Evolutionary conservation across 1,139 yeast genomes (phyloP).

Genomic region (Barnettozyma hawaiiensis): DNA sequence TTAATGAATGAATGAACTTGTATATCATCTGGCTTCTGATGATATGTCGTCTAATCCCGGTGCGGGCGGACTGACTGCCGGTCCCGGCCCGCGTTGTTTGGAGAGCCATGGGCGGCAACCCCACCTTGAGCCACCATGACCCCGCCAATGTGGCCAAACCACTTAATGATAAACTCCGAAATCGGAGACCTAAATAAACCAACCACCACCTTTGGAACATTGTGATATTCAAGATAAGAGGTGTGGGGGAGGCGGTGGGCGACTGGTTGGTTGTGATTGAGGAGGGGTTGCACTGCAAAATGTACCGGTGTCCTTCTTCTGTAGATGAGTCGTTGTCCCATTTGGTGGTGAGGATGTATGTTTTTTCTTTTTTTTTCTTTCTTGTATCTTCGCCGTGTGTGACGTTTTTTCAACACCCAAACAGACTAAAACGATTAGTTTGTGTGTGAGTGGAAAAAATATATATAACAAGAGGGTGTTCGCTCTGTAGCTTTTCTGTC

Average conservation of each 20-base stretch:
- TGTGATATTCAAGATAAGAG: background rate
- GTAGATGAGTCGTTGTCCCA: background rate
- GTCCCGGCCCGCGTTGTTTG: no score
- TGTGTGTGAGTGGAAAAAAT: no score
- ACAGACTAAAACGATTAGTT: no score
- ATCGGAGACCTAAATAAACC: conserved; percentile 2
- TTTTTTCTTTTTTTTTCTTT: no score
- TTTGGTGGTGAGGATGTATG: no score
- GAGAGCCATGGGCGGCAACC: background rate
- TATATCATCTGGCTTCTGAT: no score
- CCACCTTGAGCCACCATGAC: conserved; percentile 4
- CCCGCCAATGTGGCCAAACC: background rate
- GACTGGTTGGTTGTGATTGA: no score
- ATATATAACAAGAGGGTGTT: background rate
- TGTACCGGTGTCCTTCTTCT: background rate
- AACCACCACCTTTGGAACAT: background rate
- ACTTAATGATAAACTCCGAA: background rate
- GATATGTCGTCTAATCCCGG: no score
- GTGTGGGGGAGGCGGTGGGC: background rate
- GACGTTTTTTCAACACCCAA: background rate
- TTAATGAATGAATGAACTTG: background rate
- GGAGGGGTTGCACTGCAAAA: no score
- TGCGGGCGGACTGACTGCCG: no score
- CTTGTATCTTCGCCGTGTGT: background rate
- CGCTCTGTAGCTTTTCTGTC: background rate